phyloP scores from a whole-genome alignment of 139 green algal genomes.

The Auxenochlorella protothecoides region DNA sequence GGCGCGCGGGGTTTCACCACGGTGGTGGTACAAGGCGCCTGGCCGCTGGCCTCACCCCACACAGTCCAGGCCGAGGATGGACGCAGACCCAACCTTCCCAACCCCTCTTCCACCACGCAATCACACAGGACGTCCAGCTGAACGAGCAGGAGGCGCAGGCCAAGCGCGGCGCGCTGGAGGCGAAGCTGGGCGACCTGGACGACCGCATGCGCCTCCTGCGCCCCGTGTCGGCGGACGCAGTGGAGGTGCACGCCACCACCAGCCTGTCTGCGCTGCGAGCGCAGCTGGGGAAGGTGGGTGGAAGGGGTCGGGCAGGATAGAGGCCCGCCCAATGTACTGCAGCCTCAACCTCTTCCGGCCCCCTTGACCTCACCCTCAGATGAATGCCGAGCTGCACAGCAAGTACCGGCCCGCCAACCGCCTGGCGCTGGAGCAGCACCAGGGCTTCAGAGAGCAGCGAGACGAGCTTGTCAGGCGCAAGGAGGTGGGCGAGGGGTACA shows the following conservation, averaged over 20 bases:
- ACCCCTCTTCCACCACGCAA: not conserved
- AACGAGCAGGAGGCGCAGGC: conserved; percentile 50
- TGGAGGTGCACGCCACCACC: conserved; percentile 53
- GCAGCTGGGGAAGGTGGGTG: conserved; percentile 36
- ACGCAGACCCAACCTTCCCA: too few species aligned
- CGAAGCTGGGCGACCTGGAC: conserved; percentile 57
- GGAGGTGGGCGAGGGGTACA: conserved; percentile 29
- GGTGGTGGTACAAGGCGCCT: too few species aligned
- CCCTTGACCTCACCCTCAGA: not conserved
- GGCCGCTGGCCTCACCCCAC: too few species aligned
- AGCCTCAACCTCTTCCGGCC: too few species aligned
- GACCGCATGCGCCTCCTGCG: conserved; percentile 84
- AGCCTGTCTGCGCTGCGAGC: conserved; percentile 50
- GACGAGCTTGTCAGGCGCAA: conserved; percentile 58
- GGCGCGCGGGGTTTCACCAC: not conserved
- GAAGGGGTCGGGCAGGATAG: not conserved
- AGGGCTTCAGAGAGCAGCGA: conserved; percentile 84
- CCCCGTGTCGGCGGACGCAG: conserved; percentile 74
- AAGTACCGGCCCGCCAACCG: conserved; percentile 82
- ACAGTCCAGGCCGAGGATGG: too few species aligned
- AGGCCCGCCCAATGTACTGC: not conserved
- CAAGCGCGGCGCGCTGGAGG: conserved; percentile 32
- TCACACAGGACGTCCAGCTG: conserved; percentile 19
- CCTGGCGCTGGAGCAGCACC: conserved; percentile 94
- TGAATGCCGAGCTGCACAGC: conserved; percentile 44